Base-by-base conservation (phyloP, 305 asterid species). In the Striga hermonthica region DNA sequence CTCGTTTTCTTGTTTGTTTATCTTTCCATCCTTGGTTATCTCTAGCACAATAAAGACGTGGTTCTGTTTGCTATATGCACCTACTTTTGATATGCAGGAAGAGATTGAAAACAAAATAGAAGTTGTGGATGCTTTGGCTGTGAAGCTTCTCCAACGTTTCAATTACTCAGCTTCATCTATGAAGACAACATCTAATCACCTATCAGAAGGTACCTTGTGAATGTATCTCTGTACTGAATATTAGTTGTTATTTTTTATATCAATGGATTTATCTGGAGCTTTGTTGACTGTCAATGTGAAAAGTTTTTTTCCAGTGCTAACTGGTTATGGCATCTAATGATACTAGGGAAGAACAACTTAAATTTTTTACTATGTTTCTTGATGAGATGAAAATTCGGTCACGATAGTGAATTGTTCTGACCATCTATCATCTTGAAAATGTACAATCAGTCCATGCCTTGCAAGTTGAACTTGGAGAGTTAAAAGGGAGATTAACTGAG, bases 381-480 rank as follows among this genome's bases (percentile, higher is more conserved):
- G 59, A 65, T 37, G 49, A 5, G 47, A n/a, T 3, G 6, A 11
- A 58, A 34, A 34, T n/a, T 44, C 22, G 4, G 58, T 7, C 7
- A 49, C 50, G 22, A 14, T 15, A 36, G 58, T 67, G 62, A 22
- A 52, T 44, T 40, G 50, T 28, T 53, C 10, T 67, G 47, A 69
- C 54, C 15, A 40, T 67, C 31, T 35, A 34, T 71, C 4, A 47
- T 77, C 70, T 75, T 72, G 66, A 62, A 70, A 68, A 61, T 77
- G 68, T 61, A 50, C 83, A 92, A 97, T 93, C 43, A 92, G 98
- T 93, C 43, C 83, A 86, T 71, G 74, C 82, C 4, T 79, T 93
- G 86, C 96, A 93, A 79, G 96, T 90, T 69, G 97, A 93, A 68
- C 92, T 93, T 6, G 97, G 99, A 66, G 92, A 81, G 72, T 75